A percentile compares a stretch with the other conserved stretches of the same genome.
These are phyloP conservation scores for Microbotryomycetes sp. DNA, from an alignment of 1,284 basidiomycete species.

Conservation along the genomic window DNA sequence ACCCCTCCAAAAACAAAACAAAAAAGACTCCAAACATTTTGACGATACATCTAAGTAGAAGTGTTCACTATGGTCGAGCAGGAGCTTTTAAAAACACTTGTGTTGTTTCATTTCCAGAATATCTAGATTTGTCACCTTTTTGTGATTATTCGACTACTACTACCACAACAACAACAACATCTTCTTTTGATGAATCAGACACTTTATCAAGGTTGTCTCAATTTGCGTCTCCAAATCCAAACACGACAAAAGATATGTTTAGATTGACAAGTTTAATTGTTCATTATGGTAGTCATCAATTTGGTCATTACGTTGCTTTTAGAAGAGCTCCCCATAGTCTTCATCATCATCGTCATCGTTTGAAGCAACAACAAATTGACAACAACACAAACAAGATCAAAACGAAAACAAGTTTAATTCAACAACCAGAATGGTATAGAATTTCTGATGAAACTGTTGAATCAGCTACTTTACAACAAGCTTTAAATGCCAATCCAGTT, in stretches of 20 bases:
- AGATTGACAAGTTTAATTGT: constrained; percentile 74
- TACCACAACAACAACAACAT: constrained; percentile 37
- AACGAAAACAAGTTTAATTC: neutral
- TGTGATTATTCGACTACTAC: constrained; percentile 60
- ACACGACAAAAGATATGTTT: constrained; percentile 50
- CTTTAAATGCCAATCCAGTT: constrained; percentile 66
- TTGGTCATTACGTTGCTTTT: constrained; percentile 85
- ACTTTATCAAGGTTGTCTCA: neutral
- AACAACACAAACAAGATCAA: neutral
- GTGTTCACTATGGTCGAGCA: constrained; percentile 58
- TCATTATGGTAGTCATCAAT: constrained; percentile 81
- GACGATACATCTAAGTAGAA: constrained; percentile 78
- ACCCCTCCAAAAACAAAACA: too few relatives aligned
- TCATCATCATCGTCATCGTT: neutral
- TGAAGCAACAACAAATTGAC: too few relatives aligned
- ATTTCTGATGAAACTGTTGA: constrained; percentile 77
- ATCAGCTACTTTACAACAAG: constrained; percentile 66
- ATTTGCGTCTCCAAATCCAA: neutral
- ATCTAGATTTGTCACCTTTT: constrained; percentile 76
- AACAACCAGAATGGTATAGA: constrained; percentile 59
- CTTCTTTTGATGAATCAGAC: too few relatives aligned
- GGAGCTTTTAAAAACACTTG: constrained; percentile 74
- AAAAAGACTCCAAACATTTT: constrained; percentile 77
- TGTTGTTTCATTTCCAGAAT: constrained; percentile 70
- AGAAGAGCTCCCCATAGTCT: constrained; percentile 50